These are phyloP conservation scores for Backusella morwellensis DNA, from an alignment of 192 early-diverging fungal species.

Conservation along the genomic window DNA sequence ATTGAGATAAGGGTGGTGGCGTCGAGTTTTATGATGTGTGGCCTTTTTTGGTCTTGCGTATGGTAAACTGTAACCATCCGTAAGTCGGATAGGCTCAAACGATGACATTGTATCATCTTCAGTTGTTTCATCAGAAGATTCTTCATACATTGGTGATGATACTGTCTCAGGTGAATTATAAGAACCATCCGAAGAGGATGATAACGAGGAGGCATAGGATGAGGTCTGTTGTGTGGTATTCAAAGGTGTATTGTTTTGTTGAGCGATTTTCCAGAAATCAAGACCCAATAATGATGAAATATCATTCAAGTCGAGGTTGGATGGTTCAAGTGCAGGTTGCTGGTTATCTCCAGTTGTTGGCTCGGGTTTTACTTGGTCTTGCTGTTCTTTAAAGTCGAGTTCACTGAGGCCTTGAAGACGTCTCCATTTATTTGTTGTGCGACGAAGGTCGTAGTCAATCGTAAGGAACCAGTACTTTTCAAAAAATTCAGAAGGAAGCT, in stretches of 20 bases:
- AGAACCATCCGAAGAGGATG: not conserved
- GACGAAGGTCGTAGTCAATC: constrained; percentile 23
- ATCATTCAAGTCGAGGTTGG: not conserved
- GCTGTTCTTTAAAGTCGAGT: not conserved
- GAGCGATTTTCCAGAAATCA: constrained; percentile 17
- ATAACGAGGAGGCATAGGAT: constrained; percentile 6
- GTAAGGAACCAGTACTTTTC: constrained; percentile 36
- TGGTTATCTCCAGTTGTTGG: not conserved
- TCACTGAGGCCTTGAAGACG: not conserved
- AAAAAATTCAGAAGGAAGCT: constrained; percentile 35
- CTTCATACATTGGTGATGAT: not conserved
- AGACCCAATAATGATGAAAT: not conserved
- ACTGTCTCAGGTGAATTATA: not conserved
- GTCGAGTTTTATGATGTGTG: not conserved
- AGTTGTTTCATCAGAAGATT: not conserved
- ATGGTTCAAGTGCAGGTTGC: not conserved
- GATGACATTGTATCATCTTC: not conserved
- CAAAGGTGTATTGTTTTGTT: constrained; percentile 1
- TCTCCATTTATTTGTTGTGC: constrained; percentile 17
- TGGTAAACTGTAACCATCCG: not conserved
- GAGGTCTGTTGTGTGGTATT: not conserved
- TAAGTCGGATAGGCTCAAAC: not conserved
- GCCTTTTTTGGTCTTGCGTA: not conserved
- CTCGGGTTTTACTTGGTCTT: not conserved
- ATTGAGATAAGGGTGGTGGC: not conserved